Conservation (phyloP, 1,139 yeast genomes). For the Lodderomyces beijingensis region DNA sequence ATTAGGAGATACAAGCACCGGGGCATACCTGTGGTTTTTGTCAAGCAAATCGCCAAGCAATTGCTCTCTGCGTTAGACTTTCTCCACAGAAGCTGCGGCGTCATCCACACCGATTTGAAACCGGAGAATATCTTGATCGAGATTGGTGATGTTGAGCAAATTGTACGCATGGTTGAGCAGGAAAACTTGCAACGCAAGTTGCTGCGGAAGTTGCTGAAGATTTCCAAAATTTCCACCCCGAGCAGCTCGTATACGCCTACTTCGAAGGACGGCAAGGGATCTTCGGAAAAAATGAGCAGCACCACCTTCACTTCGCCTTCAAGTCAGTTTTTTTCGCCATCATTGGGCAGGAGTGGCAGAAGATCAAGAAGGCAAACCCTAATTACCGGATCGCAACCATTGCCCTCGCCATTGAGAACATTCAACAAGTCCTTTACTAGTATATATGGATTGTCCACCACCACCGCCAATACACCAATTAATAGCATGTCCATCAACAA, state of each 20-base stretch:
- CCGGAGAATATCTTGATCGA: slow-evolving; percentile 87
- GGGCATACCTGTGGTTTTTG: slow-evolving; percentile 71
- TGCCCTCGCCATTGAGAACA: slow-evolving; percentile 70
- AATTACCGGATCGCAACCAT: slow-evolving; percentile 82
- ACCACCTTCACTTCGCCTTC: slow-evolving; percentile 15
- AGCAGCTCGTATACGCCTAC: slow-evolving; percentile 12
- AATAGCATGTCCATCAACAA: slow-evolving; percentile 15
- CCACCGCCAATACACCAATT: slow-evolving; percentile 42
- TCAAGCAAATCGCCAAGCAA: slow-evolving; percentile 79
- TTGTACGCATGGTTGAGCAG: slow-evolving; percentile 54
- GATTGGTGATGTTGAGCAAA: slow-evolving; percentile 70
- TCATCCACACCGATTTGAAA: slow-evolving; percentile 84
- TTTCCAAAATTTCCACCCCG: slow-evolving; percentile 18
- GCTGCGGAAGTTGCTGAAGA: slow-evolving; percentile 32
- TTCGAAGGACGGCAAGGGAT: not conserved
- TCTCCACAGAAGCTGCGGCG: slow-evolving; percentile 81
- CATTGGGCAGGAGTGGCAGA: slow-evolving; percentile 45
- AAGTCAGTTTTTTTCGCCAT: slow-evolving; percentile 25
- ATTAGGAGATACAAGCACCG: slow-evolving; percentile 64
- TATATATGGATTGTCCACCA: slow-evolving; percentile 34
- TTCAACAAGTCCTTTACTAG: slow-evolving; percentile 36
- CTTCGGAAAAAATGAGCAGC: slow-evolving; percentile 1
- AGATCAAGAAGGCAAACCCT: slow-evolving; percentile 63
- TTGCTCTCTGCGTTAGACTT: slow-evolving; percentile 73
- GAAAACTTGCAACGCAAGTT: slow-evolving; percentile 48